Evolutionary conservation across 352 stramenopile species (phyloP).

Genomic region (Phytophthora fragariae): DNA sequence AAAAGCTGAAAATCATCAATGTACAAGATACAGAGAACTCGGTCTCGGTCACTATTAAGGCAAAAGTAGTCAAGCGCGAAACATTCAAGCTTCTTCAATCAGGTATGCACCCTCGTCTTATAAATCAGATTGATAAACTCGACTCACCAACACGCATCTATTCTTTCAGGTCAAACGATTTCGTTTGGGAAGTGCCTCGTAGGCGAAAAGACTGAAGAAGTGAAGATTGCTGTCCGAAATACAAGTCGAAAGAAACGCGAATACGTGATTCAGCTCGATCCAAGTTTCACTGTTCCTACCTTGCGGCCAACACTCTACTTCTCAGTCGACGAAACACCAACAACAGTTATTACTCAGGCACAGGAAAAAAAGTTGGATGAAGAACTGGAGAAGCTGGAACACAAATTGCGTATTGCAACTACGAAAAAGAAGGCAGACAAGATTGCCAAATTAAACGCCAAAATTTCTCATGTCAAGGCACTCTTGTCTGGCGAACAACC

Average conservation of each 20-base stretch:
- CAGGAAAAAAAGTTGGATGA: constrained; percentile 92
- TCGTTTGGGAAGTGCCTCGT: constrained; percentile 87
- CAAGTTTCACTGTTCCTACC: constrained; percentile 65
- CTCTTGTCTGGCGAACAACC: constrained; percentile 81
- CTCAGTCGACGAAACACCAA: constrained; percentile 82
- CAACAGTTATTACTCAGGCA: constrained; percentile 86
- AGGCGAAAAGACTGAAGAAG: constrained; percentile 82
- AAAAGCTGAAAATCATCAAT: constrained; percentile 91
- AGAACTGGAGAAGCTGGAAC: constrained; percentile 90
- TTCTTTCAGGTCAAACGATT: constrained; percentile 72
- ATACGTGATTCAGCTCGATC: constrained; percentile 89
- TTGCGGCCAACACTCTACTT: constrained; percentile 87
- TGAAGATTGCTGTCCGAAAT: constrained; percentile 89
- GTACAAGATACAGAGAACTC: constrained; percentile 91
- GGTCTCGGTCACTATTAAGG: constrained; percentile 90
- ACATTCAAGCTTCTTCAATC: constrained; percentile 92
- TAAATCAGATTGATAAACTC: not conserved
- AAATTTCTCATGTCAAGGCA: constrained; percentile 84
- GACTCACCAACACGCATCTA: constrained; percentile 2
- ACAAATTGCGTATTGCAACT: constrained; percentile 88
- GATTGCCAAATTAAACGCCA: constrained; percentile 84
- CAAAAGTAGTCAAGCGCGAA: constrained; percentile 89
- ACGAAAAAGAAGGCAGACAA: constrained; percentile 93
- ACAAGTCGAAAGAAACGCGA: constrained; percentile 90
- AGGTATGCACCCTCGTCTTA: constrained; percentile 44